Conservation (phyloP, 441 rosid genomes). For the Pelargonium myrrhifolium region DNA sequence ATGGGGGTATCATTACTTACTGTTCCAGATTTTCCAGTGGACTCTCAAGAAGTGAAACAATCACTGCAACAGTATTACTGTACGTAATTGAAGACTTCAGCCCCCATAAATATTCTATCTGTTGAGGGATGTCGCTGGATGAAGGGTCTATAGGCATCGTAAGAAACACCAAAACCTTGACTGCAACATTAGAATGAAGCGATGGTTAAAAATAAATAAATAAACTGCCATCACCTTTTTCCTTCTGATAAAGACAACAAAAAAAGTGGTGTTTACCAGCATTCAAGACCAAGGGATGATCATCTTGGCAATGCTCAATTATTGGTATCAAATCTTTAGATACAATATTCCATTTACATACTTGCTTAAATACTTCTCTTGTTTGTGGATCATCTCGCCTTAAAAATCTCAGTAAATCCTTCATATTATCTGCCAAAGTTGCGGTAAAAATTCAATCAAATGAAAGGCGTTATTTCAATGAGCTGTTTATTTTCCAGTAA, state of each 20-base stretch:
- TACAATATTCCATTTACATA: slow-evolving; percentile 81
- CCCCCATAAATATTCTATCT: slow-evolving; percentile 76
- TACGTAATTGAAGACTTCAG: slow-evolving; percentile 63
- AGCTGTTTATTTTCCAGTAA: not conserved
- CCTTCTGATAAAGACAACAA: not conserved
- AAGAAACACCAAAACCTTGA: slow-evolving; percentile 87
- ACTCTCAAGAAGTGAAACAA: slow-evolving; percentile 70
- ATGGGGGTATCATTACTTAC: slow-evolving; percentile 26
- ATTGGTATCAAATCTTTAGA: slow-evolving; percentile 89
- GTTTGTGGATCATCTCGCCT: slow-evolving; percentile 85
- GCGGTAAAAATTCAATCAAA: not conserved
- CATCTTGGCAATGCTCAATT: slow-evolving; percentile 59
- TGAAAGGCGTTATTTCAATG: not conserved
- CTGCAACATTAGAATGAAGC: slow-evolving; percentile 31
- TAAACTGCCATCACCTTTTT: not conserved
- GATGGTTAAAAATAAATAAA: not conserved
- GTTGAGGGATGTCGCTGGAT: slow-evolving; percentile 65
- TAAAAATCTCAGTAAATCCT: slow-evolving; percentile 77
- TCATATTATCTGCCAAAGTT: slow-evolving; percentile 55
- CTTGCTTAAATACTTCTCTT: slow-evolving; percentile 83
- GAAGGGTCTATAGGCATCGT: slow-evolving; percentile 85
- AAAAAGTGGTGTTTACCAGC: slow-evolving; percentile 40
- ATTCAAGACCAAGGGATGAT: slow-evolving; percentile 61
- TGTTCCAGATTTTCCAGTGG: slow-evolving; percentile 76
- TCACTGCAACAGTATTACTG: slow-evolving; percentile 57